Base-by-base conservation (phyloP, 2,329 filamentous ascomycete genomes). In the Venturia aucupariae region DNA sequence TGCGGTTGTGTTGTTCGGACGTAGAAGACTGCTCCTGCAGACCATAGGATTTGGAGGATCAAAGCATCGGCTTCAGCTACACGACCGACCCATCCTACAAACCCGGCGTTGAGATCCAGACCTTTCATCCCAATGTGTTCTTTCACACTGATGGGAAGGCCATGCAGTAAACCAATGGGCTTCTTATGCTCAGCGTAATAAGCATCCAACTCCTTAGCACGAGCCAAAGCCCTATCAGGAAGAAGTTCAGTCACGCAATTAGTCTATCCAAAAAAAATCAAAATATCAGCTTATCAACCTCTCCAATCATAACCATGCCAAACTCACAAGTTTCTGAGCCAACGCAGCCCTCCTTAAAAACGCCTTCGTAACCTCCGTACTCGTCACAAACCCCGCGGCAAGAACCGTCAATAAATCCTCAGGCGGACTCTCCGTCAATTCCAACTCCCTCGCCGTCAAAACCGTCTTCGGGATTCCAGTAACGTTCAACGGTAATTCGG, bases 311-410 rank as follows among this genome's bases (percentile, higher is more conserved):
- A 3, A 39, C 1, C 4, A 41, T 22, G 22, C 6, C 5, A 8
- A 24, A 65, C 55, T 15, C 32, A 79, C 77, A 60, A 82, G 72
- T 68, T 76, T 78, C 66, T 82, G 80, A 1, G 83, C 82, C 24
- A 86, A 70, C 4, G 71, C 81, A 32, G 84, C 84, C 48, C 84
- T 75, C 55, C 81, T 75, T 54, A 85, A 72, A 70, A 85, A 86
- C 1, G 83, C 83, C 39, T 75, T 78, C 3, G 76, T 78, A 10
- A 85, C 80, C 19, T 75, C 71, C 1, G 73, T 74, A 39, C 78
- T 75, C 13, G 74, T 78, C 24, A 81, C 68, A 62, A 77, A 72
- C 8, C 78, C 78, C 7, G 72, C 74, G 6, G 79, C 75, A 42
- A 86, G 74, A 62, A 72, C 72, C 22, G 70, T 67, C 1, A 79